phyloP scores from a whole-genome alignment of 305 asterid species.

The Lippia alba region DNA sequence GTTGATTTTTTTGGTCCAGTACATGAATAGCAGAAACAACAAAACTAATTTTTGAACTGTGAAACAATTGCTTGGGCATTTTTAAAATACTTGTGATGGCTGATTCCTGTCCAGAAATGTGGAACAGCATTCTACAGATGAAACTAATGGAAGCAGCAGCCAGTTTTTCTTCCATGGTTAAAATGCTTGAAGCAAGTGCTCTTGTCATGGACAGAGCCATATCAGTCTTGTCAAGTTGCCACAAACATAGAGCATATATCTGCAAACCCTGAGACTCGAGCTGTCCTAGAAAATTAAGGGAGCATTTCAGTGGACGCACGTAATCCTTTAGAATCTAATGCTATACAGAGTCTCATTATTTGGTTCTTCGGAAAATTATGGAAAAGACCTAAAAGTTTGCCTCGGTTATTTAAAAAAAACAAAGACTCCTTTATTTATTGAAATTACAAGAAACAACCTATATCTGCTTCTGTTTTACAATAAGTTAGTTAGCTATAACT shows the following conservation, averaged over 20 bases:
- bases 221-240: slow-evolving; percentile 84
- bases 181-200: slow-evolving; percentile 64
- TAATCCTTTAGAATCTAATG: background rate
- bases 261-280: slow-evolving; percentile 76
- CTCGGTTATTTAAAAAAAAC: no score
- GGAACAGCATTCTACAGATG: slow-evolving; percentile 72
- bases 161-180: slow-evolving; percentile 66
- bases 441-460: no score
- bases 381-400: no score
- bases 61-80: slow-evolving; percentile 75
- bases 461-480: no score
- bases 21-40: slow-evolving; percentile 78
- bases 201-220: slow-evolving; percentile 67
- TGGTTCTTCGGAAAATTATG: no score
- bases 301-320: slow-evolving; percentile 33
- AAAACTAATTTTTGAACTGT: slow-evolving; percentile 71
- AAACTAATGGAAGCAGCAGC: slow-evolving; percentile 69
- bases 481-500: no score
- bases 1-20: slow-evolving; percentile 70
- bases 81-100: slow-evolving; percentile 72
- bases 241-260: slow-evolving; percentile 79
- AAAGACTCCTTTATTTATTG: no score
- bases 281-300: slow-evolving; percentile 65
- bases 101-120: slow-evolving; percentile 76
- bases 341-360: no score